These are phyloP conservation scores for Passalora sequoiae DNA, from an alignment of 2,329 filamentous ascomycete species.

Conservation along the genomic window DNA sequence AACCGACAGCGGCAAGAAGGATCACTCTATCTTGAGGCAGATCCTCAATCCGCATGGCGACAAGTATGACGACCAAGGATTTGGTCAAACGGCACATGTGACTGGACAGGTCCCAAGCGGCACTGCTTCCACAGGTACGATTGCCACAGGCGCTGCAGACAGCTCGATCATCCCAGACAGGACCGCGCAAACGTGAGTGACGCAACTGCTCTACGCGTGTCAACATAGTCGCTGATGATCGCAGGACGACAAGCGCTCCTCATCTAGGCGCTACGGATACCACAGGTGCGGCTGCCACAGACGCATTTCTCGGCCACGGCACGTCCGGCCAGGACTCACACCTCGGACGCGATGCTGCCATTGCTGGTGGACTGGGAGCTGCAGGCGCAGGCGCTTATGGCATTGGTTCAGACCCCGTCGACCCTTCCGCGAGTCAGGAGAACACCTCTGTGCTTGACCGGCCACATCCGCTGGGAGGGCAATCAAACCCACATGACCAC, in stretches of 20 bases:
- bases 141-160: not conserved
- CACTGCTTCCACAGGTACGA: not conserved
- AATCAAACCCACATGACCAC: slow-evolving; percentile 6
- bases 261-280: not conserved
- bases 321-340: not conserved
- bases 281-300: not conserved
- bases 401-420: not conserved
- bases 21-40: slow-evolving; percentile 19
- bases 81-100: slow-evolving; percentile 19
- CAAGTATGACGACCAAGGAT: slow-evolving; percentile 22
- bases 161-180: not conserved
- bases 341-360: slow-evolving; percentile 4
- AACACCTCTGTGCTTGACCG: slow-evolving; percentile 1
- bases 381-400: slow-evolving; percentile 5
- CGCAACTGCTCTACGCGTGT: not conserved
- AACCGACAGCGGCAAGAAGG: slow-evolving; percentile 12
- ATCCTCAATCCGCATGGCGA: slow-evolving; percentile 25
- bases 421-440: not conserved
- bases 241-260: not conserved
- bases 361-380: slow-evolving; percentile 10
- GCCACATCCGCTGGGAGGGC: slow-evolving; percentile 5
- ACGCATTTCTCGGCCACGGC: not conserved
- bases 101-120: slow-evolving; percentile 2
- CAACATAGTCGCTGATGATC: too few relatives aligned
- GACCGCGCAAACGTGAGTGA: slow-evolving; percentile 2